Evolutionary conservation across 1,139 yeast species (phyloP), one percentile per base, ranked within the genome.

Genomic region (Sugiyamaella paludigena): DNA sequence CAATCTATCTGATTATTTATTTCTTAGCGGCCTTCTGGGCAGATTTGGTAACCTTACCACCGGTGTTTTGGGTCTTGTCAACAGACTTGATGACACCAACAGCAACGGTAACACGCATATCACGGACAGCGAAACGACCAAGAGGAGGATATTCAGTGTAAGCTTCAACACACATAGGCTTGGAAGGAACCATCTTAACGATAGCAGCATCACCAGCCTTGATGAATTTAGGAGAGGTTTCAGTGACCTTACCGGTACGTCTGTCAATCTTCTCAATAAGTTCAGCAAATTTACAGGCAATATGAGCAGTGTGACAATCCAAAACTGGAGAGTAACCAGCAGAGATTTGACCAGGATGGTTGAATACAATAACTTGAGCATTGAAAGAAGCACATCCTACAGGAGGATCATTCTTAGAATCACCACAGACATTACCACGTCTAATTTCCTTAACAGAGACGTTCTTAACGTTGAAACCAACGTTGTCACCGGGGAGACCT

Each of bases 31-130:
- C 97, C 89, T 92, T 92, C 72, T 78, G 83, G 75, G 98, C 98
- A 78, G 98, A 95, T 91, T 92, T 92, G 92, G 98, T 92, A 70
- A 92, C 96, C 92, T 92, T 92, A 81, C 95, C 95, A 71, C 88
- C 87, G 47, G 61, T 62, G 79, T 81, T 83, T 80, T 84, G 94
- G 63, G 94, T 73, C 87, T 92, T 92, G 74, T 83, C 96, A 71
- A 92, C 98, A 67, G 94, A 79, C 87, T 91, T 91, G 92, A 91
- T 88, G 75, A 91, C 97, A 88, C 97, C 98, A 75, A 91, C 97
- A 74, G 97, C 97, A 70, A 91, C 98, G 67, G 97, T 89, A 80
- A 88, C 96, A 85, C 97, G 87, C 97, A 89, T 89, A 79, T 89
- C 97, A 85, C 97, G 92, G 83, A 89, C 97, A 73, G 97, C 96